Base-by-base conservation (phyloP, 768 basidiomycete genomes). In the Suillus weaverae region DNA sequence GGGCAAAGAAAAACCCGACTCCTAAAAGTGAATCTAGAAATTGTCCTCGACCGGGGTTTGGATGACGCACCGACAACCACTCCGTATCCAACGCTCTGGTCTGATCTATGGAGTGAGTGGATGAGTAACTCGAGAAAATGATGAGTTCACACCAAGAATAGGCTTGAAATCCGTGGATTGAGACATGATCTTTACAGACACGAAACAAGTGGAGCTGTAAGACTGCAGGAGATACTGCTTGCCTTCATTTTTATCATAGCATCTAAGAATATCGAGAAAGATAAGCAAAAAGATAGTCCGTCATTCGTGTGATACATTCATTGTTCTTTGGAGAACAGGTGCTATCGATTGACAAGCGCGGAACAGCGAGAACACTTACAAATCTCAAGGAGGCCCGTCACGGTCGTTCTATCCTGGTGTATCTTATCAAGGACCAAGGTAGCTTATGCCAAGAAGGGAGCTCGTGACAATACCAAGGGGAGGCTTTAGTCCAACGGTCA, bases 131-230 rank as follows among this genome's bases (percentile, higher is more conserved):
- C 13, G 9, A 48, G n/a, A 26, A 32, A 61, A 61, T 5, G 30
- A 10, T 33, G 3, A 20, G 20, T 18, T 33, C 75, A 20, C 61
- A 81, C 80, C 60, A 9, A 81, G 74, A 33, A 80, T 68, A 43
- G 81, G 81, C 61, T 73, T 80, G 70, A 82, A 81, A 50, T 79
- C 79, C 43, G 75, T 73, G 33, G 64, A 71, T 13, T 46, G 50
- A 41, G 61, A 66, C 32, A 59, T 36, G 36, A 11, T 59, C 10
- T 30, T 41, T 32, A 20, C 18, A 41, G 39, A 57, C 16, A 26
- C 38, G 10, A 26, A 26, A 39, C 22, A 26, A 30, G 26, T 38
- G 5, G 36, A 38, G 22, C 8, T 20, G 38, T 39, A 39, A 30
- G 30, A 32, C 30, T 30, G 39, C 5, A 41, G 6, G 39, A 30